Evolutionary conservation across 2,329 filamentous ascomycete species (phyloP).

Genomic region (Diaporthe destruens): DNA sequence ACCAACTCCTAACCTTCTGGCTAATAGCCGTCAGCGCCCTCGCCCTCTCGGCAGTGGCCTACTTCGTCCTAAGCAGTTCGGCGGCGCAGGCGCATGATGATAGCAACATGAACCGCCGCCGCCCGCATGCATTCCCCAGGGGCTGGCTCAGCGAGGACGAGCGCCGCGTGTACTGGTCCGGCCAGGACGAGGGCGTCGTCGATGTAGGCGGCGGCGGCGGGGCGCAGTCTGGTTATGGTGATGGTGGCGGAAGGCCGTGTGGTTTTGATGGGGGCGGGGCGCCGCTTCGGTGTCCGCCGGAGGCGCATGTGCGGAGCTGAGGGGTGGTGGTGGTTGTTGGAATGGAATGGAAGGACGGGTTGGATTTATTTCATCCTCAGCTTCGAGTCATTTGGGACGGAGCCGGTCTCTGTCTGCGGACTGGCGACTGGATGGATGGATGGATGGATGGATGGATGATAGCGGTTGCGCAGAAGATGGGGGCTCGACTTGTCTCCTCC

Average conservation of each 20-base stretch:
- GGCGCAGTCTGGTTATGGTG: too few species aligned
- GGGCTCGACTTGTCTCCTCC: too few species aligned
- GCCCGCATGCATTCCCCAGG: background rate
- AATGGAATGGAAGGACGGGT: too few species aligned
- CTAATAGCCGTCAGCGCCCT: background rate
- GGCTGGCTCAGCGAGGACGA: background rate
- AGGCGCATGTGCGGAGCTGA: background rate
- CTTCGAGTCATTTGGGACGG: background rate
- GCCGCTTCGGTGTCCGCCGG: background rate
- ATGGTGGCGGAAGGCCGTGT: too few species aligned
- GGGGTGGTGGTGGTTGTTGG: background rate
- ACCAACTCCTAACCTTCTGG: background rate
- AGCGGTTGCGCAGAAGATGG: too few species aligned
- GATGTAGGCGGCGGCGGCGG: background rate
- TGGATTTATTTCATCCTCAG: background rate
- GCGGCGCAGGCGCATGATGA: too few species aligned
- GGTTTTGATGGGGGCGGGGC: too few species aligned
- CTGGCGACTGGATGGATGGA: too few species aligned
- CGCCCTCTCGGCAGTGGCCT: background rate
- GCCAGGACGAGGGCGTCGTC: constrained; percentile 4
- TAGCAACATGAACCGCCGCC: too few species aligned
- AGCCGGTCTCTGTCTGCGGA: too few species aligned
- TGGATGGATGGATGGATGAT: too few species aligned
- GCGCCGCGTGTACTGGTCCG: background rate
- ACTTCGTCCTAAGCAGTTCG: background rate